Evolutionary conservation across 2,329 filamentous ascomycete species (phyloP).

Genomic region (Pleoardoris graminearum): DNA sequence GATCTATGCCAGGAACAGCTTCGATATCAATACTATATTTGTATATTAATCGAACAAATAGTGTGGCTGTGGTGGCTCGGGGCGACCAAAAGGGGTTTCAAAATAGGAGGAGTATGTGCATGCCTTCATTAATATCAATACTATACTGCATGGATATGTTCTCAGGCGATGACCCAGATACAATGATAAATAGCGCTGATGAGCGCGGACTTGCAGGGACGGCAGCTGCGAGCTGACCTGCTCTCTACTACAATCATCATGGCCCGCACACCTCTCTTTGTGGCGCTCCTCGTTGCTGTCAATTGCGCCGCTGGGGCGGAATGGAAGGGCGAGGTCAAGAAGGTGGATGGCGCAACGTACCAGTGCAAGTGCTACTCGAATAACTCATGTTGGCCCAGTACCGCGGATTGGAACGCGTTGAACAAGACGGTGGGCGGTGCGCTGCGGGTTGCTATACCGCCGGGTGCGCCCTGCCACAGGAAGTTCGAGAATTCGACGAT

Average conservation of each 20-base stretch:
- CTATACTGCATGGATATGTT: too few species aligned
- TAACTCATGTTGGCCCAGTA: slow-evolving; percentile 39
- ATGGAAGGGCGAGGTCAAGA: slow-evolving; percentile 39
- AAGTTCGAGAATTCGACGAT: slow-evolving; percentile 25
- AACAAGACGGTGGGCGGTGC: slow-evolving; percentile 36
- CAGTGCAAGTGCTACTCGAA: slow-evolving; percentile 44
- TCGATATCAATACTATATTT: too few species aligned
- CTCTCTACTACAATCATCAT: slow-evolving; percentile 18
- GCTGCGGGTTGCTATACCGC: slow-evolving; percentile 34
- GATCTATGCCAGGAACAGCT: slow-evolving; percentile 2
- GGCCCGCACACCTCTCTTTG: slow-evolving; percentile 25
- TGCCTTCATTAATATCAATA: too few species aligned
- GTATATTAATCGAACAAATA: too few species aligned
- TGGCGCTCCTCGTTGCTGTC: slow-evolving; percentile 25
- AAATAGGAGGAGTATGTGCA: too few species aligned
- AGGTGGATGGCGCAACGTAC: slow-evolving; percentile 27
- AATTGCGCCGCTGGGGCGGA: slow-evolving; percentile 19
- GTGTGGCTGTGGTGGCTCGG: too few species aligned
- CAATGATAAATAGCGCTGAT: slow-evolving; percentile 9
- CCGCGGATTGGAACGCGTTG: slow-evolving; percentile 29
- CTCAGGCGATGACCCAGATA: too few species aligned
- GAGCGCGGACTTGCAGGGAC: neutral
- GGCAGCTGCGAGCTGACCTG: neutral
- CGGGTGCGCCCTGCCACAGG: slow-evolving; percentile 36
- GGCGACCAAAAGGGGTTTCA: too few species aligned